Conservation (phyloP, 768 basidiomycete species). For the Russula brevipes region DNA sequence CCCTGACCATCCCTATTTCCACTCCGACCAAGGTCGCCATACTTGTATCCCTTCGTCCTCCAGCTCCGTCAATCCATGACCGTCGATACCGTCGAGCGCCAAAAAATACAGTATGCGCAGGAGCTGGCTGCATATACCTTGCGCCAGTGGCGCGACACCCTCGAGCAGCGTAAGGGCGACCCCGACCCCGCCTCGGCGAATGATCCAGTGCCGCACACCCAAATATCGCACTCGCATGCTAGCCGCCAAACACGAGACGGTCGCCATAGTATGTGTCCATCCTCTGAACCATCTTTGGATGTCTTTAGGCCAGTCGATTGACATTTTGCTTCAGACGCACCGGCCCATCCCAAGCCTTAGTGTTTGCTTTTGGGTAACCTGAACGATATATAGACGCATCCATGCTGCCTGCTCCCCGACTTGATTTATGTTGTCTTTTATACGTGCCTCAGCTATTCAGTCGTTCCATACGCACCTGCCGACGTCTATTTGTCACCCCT, state of each 20-base stretch:
- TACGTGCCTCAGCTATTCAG: not conserved
- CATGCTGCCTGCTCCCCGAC: too few species aligned
- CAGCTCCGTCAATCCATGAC: constrained; percentile 1
- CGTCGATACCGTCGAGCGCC: constrained; percentile 27
- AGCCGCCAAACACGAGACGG: not conserved
- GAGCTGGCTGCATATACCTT: constrained; percentile 40
- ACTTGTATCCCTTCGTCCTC: not conserved
- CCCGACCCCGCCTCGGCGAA: not conserved
- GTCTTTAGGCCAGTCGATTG: not conserved
- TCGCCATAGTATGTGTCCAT: not conserved
- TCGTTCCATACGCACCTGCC: not conserved
- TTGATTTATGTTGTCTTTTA: not conserved
- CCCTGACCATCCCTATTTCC: too few species aligned
- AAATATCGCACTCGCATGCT: not conserved
- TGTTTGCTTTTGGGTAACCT: not conserved
- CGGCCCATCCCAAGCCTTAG: not conserved
- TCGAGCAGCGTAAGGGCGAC: constrained; percentile 26
- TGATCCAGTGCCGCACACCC: not conserved
- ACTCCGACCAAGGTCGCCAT: too few species aligned
- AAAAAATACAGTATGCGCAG: constrained; percentile 35
- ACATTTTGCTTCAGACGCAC: not conserved
- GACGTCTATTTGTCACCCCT: not conserved
- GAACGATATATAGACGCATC: not conserved
- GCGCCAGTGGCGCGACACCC: constrained; percentile 34
- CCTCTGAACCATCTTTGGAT: not conserved